Percentiles rank a stretch among this genome's conserved stretches.
These are phyloP conservation scores for Begonia loranthoides DNA, from an alignment of 306 rosid genomes.

Conservation along the genomic window DNA sequence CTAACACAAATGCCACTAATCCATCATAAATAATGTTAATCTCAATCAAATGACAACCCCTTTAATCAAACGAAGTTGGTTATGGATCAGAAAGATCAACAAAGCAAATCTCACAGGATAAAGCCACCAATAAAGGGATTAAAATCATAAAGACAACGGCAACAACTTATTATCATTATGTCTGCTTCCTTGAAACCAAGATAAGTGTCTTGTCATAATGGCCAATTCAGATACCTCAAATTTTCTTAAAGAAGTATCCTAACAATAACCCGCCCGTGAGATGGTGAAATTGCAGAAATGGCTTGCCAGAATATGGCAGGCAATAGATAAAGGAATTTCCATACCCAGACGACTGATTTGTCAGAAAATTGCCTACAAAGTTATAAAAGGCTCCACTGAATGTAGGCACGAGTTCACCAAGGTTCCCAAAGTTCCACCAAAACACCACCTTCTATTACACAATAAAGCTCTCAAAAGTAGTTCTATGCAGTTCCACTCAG, in stretches of 20 bases:
- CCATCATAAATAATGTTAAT: slow-evolving; percentile 11
- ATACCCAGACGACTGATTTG: too few relatives aligned
- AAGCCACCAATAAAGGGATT: slow-evolving; percentile 5
- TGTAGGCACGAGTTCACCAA: too few relatives aligned
- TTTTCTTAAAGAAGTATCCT: background rate
- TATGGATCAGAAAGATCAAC: slow-evolving; percentile 11
- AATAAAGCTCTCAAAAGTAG: too few relatives aligned
- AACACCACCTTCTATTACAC: too few relatives aligned
- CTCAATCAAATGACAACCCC: slow-evolving; percentile 1
- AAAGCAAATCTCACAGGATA: slow-evolving; percentile 6
- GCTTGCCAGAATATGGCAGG: too few relatives aligned
- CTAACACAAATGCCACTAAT: background rate
- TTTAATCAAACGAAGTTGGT: slow-evolving; percentile 14
- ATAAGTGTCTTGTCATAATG: background rate
- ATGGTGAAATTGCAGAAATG: too few relatives aligned
- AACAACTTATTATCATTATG: background rate
- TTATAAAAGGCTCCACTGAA: too few relatives aligned
- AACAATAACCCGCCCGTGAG: background rate
- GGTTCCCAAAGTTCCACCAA: too few relatives aligned
- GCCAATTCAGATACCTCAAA: background rate
- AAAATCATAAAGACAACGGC: slow-evolving; percentile 1
- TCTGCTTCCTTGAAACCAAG: background rate
- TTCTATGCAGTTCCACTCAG: too few relatives aligned
- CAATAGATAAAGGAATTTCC: too few relatives aligned
- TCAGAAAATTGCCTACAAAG: too few relatives aligned